Conservation (phyloP, 192 early-diverging fungal genomes). For the Backusella tarrabulga region DNA sequence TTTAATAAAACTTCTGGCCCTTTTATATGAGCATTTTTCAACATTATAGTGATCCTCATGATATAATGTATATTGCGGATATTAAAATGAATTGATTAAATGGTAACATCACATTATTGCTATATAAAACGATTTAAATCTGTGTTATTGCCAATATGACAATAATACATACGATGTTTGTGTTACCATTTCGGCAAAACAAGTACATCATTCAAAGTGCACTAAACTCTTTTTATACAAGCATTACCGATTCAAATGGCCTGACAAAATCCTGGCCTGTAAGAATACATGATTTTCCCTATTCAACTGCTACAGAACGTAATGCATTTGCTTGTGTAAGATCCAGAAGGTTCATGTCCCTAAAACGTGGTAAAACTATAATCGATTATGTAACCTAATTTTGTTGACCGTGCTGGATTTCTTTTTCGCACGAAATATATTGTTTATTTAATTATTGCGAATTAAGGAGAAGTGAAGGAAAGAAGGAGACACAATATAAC, state of each 20-base stretch:
- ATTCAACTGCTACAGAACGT: conserved; percentile 3
- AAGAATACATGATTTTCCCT: background rate
- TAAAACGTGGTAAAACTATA: conserved; percentile 1
- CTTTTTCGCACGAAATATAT: background rate
- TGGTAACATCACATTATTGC: conserved; percentile 8
- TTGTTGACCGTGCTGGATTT: background rate
- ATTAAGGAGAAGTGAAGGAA: background rate
- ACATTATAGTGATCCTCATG: conserved; percentile 1
- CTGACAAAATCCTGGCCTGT: conserved; percentile 3
- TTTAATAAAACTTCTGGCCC: background rate
- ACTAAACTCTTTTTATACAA: conserved; percentile 9
- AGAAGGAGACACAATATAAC: background rate
- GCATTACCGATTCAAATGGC: background rate
- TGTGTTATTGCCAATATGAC: conserved; percentile 1
- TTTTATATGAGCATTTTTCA: background rate
- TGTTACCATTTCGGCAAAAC: background rate
- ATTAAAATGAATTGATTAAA: conserved; percentile 8
- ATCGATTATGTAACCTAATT: background rate
- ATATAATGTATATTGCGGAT: background rate
- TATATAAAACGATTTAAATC: conserved; percentile 3
- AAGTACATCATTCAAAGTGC: background rate
- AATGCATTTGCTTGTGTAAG: conserved; percentile 7
- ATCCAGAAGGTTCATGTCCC: conserved; percentile 5
- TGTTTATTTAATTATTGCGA: background rate
- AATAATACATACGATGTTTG: conserved; percentile 3